phyloP scores from a whole-genome alignment of 306 rosid genomes.

The Lupinus albus region DNA sequence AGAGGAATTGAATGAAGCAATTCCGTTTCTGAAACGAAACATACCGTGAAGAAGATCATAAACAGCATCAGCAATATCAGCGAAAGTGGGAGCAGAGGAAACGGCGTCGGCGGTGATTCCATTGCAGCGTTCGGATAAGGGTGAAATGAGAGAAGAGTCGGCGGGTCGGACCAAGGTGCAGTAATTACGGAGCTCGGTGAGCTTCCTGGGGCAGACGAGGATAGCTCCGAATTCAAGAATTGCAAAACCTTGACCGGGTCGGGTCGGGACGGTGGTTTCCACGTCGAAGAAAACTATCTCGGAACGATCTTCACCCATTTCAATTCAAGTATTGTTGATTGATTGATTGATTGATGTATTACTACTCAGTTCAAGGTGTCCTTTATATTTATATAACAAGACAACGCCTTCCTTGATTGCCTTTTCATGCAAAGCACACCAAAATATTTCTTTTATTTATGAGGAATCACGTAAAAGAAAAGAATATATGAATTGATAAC shows the following conservation, averaged over 20 bases:
- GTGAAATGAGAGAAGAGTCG: slow-evolving; percentile 64
- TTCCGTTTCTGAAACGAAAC: background rate
- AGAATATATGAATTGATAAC: too few relatives aligned
- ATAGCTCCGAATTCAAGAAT: slow-evolving; percentile 88
- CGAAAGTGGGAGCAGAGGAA: slow-evolving; percentile 65
- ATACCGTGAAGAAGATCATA: slow-evolving; percentile 88
- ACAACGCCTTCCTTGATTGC: too few relatives aligned
- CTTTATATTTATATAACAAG: too few relatives aligned
- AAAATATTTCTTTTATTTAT: too few relatives aligned
- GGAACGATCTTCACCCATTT: slow-evolving; percentile 56
- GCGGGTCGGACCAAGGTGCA: slow-evolving; percentile 72
- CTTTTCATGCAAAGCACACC: too few relatives aligned
- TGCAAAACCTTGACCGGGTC: slow-evolving; percentile 56
- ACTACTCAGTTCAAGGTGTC: too few relatives aligned
- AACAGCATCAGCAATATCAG: slow-evolving; percentile 62
- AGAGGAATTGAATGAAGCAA: too few relatives aligned
- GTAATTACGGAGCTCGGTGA: slow-evolving; percentile 71
- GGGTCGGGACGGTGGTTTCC: slow-evolving; percentile 85
- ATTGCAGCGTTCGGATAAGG: slow-evolving; percentile 76
- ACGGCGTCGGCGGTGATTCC: slow-evolving; percentile 75
- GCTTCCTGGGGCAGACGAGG: slow-evolving; percentile 82
- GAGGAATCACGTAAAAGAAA: too few relatives aligned
- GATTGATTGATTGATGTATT: background rate
- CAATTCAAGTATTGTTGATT: too few relatives aligned
- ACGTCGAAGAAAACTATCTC: slow-evolving; percentile 91